Evolutionary conservation across 1,284 basidiomycete genomes (phyloP).

Genomic region (Flammula alnicola): DNA sequence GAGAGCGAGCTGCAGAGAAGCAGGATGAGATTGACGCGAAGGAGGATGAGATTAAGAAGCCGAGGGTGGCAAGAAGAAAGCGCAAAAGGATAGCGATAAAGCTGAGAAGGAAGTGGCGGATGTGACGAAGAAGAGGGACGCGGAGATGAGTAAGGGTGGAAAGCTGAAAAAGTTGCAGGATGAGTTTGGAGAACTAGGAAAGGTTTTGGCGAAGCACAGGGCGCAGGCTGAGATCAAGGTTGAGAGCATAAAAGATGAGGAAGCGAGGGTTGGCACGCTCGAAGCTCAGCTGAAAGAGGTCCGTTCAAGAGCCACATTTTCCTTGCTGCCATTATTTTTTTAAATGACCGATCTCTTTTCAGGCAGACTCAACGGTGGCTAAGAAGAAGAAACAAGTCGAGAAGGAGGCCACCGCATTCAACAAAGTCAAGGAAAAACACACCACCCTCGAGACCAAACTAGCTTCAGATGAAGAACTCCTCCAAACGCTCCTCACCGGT

Average conservation of each 20-base stretch:
- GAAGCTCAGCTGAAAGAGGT: slow-evolving; percentile 68
- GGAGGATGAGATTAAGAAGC: slow-evolving; percentile 53
- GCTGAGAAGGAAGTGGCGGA: slow-evolving; percentile 78
- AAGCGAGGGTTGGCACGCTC: slow-evolving; percentile 61
- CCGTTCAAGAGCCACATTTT: slow-evolving; percentile 23
- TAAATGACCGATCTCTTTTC: slow-evolving; percentile 2
- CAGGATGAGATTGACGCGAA: slow-evolving; percentile 62
- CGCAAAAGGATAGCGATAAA: slow-evolving; percentile 61
- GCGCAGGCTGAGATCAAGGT: slow-evolving; percentile 89
- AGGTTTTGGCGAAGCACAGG: slow-evolving; percentile 84
- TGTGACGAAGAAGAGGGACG: slow-evolving; percentile 65
- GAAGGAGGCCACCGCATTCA: slow-evolving; percentile 64
- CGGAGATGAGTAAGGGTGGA: slow-evolving; percentile 76
- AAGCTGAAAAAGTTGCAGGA: slow-evolving; percentile 83
- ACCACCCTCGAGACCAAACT: slow-evolving; percentile 68
- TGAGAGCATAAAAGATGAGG: slow-evolving; percentile 82
- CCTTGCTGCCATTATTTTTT: slow-evolving; percentile 1
- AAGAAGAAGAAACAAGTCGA: slow-evolving; percentile 67
- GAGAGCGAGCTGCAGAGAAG: slow-evolving; percentile 50
- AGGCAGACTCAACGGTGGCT: slow-evolving; percentile 62
- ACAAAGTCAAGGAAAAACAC: slow-evolving; percentile 76
- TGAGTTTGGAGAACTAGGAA: slow-evolving; percentile 79
- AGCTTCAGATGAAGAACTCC: slow-evolving; percentile 85
- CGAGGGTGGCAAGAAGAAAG: slow-evolving; percentile 59
- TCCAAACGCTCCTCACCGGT: slow-evolving; percentile 94